Evolutionary conservation across 2,329 filamentous ascomycete genomes (phyloP).

Genomic region (Ophiocordyceps camponoti-floridani): DNA sequence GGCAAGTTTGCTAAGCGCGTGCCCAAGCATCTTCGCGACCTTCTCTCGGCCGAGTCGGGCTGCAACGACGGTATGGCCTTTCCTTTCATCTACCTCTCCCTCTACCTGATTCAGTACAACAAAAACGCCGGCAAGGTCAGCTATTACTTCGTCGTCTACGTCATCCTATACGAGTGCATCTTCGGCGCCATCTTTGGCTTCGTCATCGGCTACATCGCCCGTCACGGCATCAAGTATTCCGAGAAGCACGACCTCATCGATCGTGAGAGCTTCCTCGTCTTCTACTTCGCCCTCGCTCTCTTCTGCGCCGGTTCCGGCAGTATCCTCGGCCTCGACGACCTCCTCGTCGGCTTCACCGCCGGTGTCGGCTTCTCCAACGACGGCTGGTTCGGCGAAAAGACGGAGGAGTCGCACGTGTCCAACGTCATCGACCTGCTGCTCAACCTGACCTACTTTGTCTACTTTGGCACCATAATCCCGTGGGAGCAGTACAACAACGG

Average conservation of each 20-base stretch:
- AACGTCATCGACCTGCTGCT: conserved; percentile 97
- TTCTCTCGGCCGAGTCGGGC: conserved; percentile 89
- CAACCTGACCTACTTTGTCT: conserved; percentile 97
- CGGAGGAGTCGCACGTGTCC: conserved; percentile 93
- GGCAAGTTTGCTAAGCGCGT: conserved; percentile 97
- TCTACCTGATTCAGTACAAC: conserved; percentile 77
- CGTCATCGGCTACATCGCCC: conserved; percentile 68
- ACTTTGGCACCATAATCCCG: conserved; percentile 90
- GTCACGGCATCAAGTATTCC: conserved; percentile 76
- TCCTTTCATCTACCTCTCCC: conserved; percentile 82
- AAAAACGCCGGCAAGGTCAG: conserved; percentile 50
- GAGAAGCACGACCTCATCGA: conserved; percentile 79
- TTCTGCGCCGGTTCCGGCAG: conserved; percentile 92
- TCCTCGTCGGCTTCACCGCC: conserved; percentile 84
- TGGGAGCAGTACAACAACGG: conserved; percentile 80
- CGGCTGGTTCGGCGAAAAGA: conserved; percentile 96
- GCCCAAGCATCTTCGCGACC: conserved; percentile 88
- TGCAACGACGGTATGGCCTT: conserved; percentile 99
- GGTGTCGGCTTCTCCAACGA: conserved; percentile 99
- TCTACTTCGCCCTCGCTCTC: conserved; percentile 91
- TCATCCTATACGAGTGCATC: conserved; percentile 86
- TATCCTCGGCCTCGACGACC: conserved; percentile 78
- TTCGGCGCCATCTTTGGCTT: conserved; percentile 87
- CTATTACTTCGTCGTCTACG: conserved; percentile 77
- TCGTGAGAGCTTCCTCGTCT: conserved; percentile 91